phyloP scores from a whole-genome alignment of 2,329 filamentous ascomycete species.

The Colletotrichum shisoi region DNA sequence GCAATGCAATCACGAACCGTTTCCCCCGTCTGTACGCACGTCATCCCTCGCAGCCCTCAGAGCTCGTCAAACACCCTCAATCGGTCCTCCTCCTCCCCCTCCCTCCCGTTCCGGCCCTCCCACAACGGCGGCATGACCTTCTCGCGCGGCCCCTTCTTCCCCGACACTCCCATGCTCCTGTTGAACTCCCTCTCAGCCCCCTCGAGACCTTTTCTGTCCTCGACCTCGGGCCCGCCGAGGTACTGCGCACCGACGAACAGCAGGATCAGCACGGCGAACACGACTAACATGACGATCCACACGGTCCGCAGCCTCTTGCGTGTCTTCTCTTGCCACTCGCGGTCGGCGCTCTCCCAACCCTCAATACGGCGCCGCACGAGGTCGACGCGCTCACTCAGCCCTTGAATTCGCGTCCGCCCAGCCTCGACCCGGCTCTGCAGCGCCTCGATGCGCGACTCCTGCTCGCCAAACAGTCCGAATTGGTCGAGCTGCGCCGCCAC shows the following conservation, averaged over 20 bases:
- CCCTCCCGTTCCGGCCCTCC: conserved; percentile 42
- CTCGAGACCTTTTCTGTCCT: conserved; percentile 2
- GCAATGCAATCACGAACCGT: neutral
- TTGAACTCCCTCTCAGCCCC: conserved; percentile 23
- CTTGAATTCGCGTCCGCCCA: conserved; percentile 66
- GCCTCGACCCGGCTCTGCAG: conserved; percentile 68
- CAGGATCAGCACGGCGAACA: conserved; percentile 58
- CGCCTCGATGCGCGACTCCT: conserved; percentile 68
- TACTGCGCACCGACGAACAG: conserved; percentile 52
- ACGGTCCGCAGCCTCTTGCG: conserved; percentile 67
- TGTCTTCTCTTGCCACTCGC: conserved; percentile 73
- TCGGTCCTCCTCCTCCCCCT: conserved; percentile 49
- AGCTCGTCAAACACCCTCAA: conserved; percentile 59
- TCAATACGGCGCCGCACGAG: conserved; percentile 70
- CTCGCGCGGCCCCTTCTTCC: conserved; percentile 18
- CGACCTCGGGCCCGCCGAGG: conserved; percentile 18
- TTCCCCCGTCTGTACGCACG: neutral
- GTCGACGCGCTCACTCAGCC: conserved; percentile 70
- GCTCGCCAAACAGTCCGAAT: conserved; percentile 69
- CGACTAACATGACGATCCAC: conserved; percentile 66
- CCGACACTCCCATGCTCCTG: conserved; percentile 4
- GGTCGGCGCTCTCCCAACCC: conserved; percentile 71
- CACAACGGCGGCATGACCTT: conserved; percentile 36
- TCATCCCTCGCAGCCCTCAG: conserved; percentile 42
- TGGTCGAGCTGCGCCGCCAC: conserved; percentile 66